A percentile compares a stretch with the other conserved stretches of the same genome.
Evolutionary conservation across 2,329 filamentous ascomycete genomes (phyloP).

Genomic region (Pseudofabraea citricarpa): DNA sequence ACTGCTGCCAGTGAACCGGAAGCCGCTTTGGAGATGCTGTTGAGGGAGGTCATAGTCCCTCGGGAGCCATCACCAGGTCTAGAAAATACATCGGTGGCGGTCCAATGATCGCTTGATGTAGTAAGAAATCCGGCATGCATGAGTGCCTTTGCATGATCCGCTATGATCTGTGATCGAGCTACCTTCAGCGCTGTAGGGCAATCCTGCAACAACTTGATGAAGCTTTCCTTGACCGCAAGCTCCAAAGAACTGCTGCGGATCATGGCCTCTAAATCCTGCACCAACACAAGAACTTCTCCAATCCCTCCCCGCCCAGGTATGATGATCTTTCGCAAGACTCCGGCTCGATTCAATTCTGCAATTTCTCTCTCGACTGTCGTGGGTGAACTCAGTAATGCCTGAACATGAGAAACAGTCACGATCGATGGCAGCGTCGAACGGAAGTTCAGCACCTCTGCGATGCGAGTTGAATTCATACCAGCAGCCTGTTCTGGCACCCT

Average conservation of each 20-base stretch:
- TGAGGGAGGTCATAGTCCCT: conserved; percentile 54
- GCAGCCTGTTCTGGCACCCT: conserved; percentile 50
- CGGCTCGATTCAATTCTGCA: conserved; percentile 51
- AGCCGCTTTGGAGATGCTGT: conserved; percentile 58
- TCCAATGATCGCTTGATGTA: conserved; percentile 32
- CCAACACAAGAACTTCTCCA: conserved; percentile 61
- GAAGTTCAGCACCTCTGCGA: conserved; percentile 59
- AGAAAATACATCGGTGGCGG: conserved; percentile 35
- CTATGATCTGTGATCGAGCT: conserved; percentile 33
- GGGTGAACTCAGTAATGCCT: conserved; percentile 56
- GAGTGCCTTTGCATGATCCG: conserved; percentile 49
- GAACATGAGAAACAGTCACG: conserved; percentile 61
- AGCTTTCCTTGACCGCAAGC: conserved; percentile 42
- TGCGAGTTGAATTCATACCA: conserved; percentile 60
- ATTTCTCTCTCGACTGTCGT: conserved; percentile 65
- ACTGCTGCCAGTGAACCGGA: conserved; percentile 66
- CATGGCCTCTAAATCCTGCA: conserved; percentile 48
- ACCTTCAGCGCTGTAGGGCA: conserved; percentile 44
- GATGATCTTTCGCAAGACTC: conserved; percentile 55
- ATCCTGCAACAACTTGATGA: conserved; percentile 44
- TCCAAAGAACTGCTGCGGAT: conserved; percentile 34
- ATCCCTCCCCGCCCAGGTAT: conserved; percentile 52
- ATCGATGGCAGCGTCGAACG: conserved; percentile 56
- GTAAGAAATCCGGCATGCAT: conserved; percentile 66
- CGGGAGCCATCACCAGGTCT: conserved; percentile 32